Base-by-base conservation (phyloP, 2,329 filamentous ascomycete species). In the Arthrobotrys iridis region DNA sequence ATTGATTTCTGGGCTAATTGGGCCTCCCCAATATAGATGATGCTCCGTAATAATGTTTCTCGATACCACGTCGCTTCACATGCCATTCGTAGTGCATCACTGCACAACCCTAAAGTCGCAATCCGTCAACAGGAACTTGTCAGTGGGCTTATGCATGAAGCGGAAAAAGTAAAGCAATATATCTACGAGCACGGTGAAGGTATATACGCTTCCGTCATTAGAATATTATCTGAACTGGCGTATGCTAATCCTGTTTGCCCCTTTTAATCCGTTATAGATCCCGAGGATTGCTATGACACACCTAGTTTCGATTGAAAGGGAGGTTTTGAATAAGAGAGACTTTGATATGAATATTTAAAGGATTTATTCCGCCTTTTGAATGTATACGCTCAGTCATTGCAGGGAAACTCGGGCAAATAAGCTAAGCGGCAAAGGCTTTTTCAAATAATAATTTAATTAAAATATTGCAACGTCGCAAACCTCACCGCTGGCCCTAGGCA, bases 11-110 rank as follows among this genome's bases (percentile, higher is more conserved):
- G 24, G n/a, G n/a, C 26, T 33, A 6, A 22, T n/a, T n/a, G n/a
- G 10, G 37, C 26, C 20, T 35, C 24, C 13, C 13, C 24, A n/a
- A n/a, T n/a, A 2, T 41, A 78, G 78, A 90, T 90, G 88, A 88
- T 90, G 88, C 83, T 90, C 0, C 80, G 86, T 3, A 91, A 91
- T 78, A 78, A 82, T 18, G 87, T 88, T 1, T 88, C 85, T 15
- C 82, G 88, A 43, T 91, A 86, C 77, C 85, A 90, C 79, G 84
- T 90, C 18, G 87, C 86, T 0, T 83, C 85, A 75, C 81, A 84
- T 8, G 88, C 88, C 1, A 78, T 90, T 55, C 82, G 81, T 45
- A 85, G 84, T 0, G 87, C 82, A 0, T 83, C 84, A 0, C 81
- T 81, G 77, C 77, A 80, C 2, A 88, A 88, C 68, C 82, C 85